Evolutionary conservation across 108 stramenopile species (phyloP), one percentile per base, ranked within the genome.

Genomic region (Discostella stelligeroides): DNA sequence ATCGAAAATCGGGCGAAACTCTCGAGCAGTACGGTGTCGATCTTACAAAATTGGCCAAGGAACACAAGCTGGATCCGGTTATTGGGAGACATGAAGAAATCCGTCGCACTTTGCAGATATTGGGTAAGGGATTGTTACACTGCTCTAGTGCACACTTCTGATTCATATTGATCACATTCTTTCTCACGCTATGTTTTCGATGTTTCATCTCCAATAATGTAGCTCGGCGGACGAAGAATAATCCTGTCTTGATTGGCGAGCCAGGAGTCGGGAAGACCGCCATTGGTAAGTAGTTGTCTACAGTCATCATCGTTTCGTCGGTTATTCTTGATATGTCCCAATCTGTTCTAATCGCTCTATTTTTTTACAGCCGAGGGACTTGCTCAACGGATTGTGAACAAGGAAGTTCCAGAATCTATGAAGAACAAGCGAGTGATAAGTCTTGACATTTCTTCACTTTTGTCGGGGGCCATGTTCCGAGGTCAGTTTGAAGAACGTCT

Each of bases 401-500:
- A 83, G 5, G 70, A 88, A 57, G 92, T 92, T 0, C 92, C 92
- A 17, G 87, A 90, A 71, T 74, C 71, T 13, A 89, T 92, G 86
- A 86, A 87, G 58, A 68, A 83, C 40, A 89, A 91, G 57, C 73
- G 86, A 20, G 90, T 98, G 20, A 55, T 96, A 28, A 82, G 85
- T 41, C 81, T 98, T 51, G 97, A 98, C 70, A 82, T 98, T 45
- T 82, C 92, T 4, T 82, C 87, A 1, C 70, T 98, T 24, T 73
- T 97, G 6, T 85, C 93, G 9, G 98, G 98, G 14, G 96, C 98
- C 74, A 93, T 91, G 86, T 94, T 95, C 64, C 82, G 95, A 45
- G 98, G 98, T 15, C 96, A 98, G 57, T 97, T 98, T 75, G 98
- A 98, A 76, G 96, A 97, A 79, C 83, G 98, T 14, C 84, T 98